Conservation (phyloP, 192 early-diverging fungal genomes). For the Chytriomyces confervae region DNA sequence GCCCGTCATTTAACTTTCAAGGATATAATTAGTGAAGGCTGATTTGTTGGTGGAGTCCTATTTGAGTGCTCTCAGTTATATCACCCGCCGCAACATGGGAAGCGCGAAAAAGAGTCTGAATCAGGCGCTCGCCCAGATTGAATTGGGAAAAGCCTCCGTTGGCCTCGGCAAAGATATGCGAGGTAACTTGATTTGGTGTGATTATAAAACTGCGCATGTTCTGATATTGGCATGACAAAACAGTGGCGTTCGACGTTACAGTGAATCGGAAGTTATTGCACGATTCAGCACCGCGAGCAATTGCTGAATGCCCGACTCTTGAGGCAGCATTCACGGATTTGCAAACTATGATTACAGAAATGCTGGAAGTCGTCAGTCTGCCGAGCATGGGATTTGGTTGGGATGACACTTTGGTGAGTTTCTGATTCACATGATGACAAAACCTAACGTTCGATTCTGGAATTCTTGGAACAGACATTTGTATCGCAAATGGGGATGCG, state of each 20-base stretch:
- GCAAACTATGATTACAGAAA: neutral
- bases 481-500: conserved; percentile 4
- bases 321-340: conserved; percentile 22
- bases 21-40: neutral
- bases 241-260: conserved; percentile 30
- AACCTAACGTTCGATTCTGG: neutral
- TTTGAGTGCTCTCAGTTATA: conserved; percentile 19
- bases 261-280: conserved; percentile 22
- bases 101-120: conserved; percentile 34
- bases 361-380: conserved; percentile 30
- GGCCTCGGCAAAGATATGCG: conserved; percentile 19
- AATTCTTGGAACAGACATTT: neutral
- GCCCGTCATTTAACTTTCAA: neutral
- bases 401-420: conserved; percentile 9
- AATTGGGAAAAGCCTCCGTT: neutral
- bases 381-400: neutral
- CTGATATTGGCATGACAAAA: neutral
- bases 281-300: conserved; percentile 28
- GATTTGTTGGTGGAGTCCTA: neutral
- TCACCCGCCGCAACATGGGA: conserved; percentile 5
- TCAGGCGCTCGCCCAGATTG: conserved; percentile 18
- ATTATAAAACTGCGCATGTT: neutral
- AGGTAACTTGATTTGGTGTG: neutral
- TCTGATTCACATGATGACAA: neutral
- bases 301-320: conserved; percentile 2